Base-by-base conservation (phyloP, 768 basidiomycete genomes). In the Boletus subcaerulescens region DNA sequence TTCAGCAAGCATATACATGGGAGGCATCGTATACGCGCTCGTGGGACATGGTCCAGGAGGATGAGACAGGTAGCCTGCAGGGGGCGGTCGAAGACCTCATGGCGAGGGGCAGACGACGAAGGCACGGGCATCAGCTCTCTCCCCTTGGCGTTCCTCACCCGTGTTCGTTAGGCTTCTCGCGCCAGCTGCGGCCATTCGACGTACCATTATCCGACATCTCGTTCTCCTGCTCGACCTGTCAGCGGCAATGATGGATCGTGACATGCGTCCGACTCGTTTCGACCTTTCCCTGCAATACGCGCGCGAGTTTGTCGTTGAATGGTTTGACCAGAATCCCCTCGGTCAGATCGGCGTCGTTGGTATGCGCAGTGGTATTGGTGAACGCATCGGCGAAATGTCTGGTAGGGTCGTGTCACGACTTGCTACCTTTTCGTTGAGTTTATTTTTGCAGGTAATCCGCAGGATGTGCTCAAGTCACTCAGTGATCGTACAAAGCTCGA, bases 261-360 rank as follows among this genome's bases (percentile, higher is more conserved):
- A 99, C 73, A 91, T 96, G 86, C 83, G 96, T 7, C 93, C 95
- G 12, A 93, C 91, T 20, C 83, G 97, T 53, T 95, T 96, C 61
- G 95, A 97, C 66, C 72, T 99, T 32, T 88, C 86, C 63, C 74
- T 98, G 42, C 87, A 94, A 65, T 96, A 95, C 67, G 83, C 93
- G 14, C 82, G 93, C 54, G 91, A 92, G 62, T 99, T 98, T 61
- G 80, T 98, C 29, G 76, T 81, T 8, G 97, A 99, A 69, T 99
- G 96, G 95, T 99, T 98, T 71, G 97, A 99, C 73, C 97, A 98
- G 74, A 99, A 99, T 65, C 97, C 97, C 1, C 78, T 99, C 13
- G 95, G 96, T 20, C 97, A 98, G 72, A 91, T 99, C 59, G 96
- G 94, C 2, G 76, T 98, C 31, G 92, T 98, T 17, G 93, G 91